A percentile compares a stretch with the other conserved stretches of the same genome.
phyloP scores from a whole-genome alignment of 164 flowering plant genomes.

The Chimonanthus salicifolius region DNA sequence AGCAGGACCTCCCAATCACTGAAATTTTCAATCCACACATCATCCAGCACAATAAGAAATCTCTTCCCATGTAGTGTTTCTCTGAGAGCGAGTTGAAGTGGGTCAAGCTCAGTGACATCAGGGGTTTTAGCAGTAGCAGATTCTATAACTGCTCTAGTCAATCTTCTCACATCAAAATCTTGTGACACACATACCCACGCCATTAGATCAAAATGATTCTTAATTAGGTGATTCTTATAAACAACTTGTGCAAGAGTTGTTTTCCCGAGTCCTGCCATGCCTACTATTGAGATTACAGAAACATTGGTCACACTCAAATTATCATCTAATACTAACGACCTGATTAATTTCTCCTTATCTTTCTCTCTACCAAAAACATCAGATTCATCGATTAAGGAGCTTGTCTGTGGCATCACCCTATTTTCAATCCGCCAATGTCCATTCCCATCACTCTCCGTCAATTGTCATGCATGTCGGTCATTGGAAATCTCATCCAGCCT shows the following conservation, averaged over 20 bases:
- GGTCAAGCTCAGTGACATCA: not conserved
- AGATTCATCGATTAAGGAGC: not conserved
- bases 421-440: no score
- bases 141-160: conserved; percentile 2
- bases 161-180: conserved; percentile 1
- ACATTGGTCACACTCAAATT: not conserved
- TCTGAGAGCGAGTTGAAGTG: not conserved
- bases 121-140: not conserved
- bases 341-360: conserved; percentile 1
- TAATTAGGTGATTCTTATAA: conserved; percentile 1
- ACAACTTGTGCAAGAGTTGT: conserved; percentile 15
- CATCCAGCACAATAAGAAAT: conserved; percentile 16
- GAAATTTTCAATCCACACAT: conserved; percentile 12
- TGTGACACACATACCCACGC: conserved; percentile 6
- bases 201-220: not conserved
- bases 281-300: conserved; percentile 8
- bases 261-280: conserved; percentile 14
- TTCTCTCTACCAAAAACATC: conserved; percentile 7
- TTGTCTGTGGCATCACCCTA: not conserved
- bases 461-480: not conserved
- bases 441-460: not conserved
- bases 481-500: conserved; percentile 8
- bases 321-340: not conserved
- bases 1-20: conserved; percentile 3
- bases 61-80: conserved; percentile 4